Base-by-base conservation (phyloP, 805 yeast genomes). In the Ogataea parapolymorpha region DNA sequence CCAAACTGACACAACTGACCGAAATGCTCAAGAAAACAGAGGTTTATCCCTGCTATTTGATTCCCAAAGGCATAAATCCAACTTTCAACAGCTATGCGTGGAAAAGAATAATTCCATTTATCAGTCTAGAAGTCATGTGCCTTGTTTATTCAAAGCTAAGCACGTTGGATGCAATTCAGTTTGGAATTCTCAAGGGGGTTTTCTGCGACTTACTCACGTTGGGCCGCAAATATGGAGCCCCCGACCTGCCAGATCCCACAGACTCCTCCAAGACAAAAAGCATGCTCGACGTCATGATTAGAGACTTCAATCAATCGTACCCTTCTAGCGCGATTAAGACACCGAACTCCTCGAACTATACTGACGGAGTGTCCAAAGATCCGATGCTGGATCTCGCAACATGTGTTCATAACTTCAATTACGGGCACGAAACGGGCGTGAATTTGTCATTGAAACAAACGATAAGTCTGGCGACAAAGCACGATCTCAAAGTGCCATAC, bases 31-130 rank as follows among this genome's bases (percentile, higher is more conserved):
- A 52, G 29, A 20, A 49, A 4, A 31, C 53, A 9, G 61, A 58
- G 8, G 59, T 58, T 2, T 50, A 44, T 29, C 61, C 63, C 0
- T 53, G 58, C 22, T 45, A 45, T 28, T 36, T 54, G 26, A 45
- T 59, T 17, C 58, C 58, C n/a, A 42, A 39, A 18, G 60, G 57
- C 4, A 49, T 53, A 2, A 49, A 42, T 17, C 66, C 66, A 6
- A 48, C 59, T 8, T 49, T 57, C 32, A 48, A 40, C 30, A 54
- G 58, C 29, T 50, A 42, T 41, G 53, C 55, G 2, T 61, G 66
- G 66, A 61, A 57, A 26, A 39, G 54, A 33, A 44, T 58, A n/a
- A 42, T 61, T 10, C 47, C 58, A 1, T 56, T 56, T 34, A 26
- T 55, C n/a, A 31, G 38, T n/a, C 41, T 61, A 39, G 58, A 51